phyloP scores from a whole-genome alignment of 129 eudicot genomes.

The Escallonia herrerae region DNA sequence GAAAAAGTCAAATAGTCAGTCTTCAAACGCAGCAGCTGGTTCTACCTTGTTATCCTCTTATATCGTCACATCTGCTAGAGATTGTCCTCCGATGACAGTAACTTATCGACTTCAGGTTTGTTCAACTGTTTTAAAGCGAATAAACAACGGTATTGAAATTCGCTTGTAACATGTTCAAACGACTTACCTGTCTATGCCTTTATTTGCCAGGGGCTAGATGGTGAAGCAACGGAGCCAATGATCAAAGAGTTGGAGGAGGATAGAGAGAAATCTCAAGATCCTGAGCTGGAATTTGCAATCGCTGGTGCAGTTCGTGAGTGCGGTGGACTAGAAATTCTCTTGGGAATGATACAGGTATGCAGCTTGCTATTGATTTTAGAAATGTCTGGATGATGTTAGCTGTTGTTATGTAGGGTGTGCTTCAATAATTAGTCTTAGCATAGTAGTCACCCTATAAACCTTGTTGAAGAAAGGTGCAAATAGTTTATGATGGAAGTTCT shows the following conservation, averaged over 20 bases:
- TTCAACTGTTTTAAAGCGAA: background rate
- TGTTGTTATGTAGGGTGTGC: too few relatives aligned
- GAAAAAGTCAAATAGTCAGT: constrained; percentile 77
- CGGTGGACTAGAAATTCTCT: constrained; percentile 81
- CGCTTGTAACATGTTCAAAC: background rate
- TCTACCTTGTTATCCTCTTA: constrained; percentile 46
- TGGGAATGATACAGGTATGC: constrained; percentile 76
- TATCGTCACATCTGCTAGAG: constrained; percentile 52
- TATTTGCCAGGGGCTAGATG: constrained; percentile 80
- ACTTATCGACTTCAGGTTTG: constrained; percentile 97
- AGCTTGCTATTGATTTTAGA: too few relatives aligned
- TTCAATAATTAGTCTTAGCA: too few relatives aligned
- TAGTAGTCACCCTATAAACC: too few relatives aligned
- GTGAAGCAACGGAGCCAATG: constrained; percentile 99
- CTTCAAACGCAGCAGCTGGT: constrained; percentile 50
- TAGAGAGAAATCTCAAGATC: constrained; percentile 97
- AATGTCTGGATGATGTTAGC: too few relatives aligned
- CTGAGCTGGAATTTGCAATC: constrained; percentile 95
- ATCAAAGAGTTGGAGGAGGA: constrained; percentile 97
- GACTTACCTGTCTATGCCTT: background rate
- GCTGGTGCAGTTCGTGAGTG: constrained; percentile 97
- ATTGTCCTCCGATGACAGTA: constrained; percentile 90
- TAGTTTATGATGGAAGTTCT: too few relatives aligned
- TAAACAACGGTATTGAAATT: background rate
- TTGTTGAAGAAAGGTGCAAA: too few relatives aligned